These are phyloP conservation scores for Pistacia integerrima DNA, from an alignment of 345 rosid species.

Conservation along the genomic window DNA sequence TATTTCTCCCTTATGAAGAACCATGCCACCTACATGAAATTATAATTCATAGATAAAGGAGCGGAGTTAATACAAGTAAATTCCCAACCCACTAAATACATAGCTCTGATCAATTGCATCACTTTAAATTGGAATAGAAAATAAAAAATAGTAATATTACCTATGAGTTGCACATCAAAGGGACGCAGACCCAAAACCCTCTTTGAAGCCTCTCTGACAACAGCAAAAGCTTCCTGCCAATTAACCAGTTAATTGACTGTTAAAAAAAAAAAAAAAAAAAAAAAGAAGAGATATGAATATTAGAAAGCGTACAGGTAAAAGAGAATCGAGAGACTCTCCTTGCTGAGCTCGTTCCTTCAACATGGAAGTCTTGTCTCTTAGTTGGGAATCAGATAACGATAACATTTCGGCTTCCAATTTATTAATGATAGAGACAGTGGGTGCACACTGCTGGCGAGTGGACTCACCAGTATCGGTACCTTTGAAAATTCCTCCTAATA, in stretches of 20 bases:
- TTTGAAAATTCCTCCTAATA: constrained; percentile 82
- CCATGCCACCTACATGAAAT: constrained; percentile 79
- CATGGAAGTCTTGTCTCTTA: constrained; percentile 66
- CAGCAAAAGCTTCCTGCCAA: constrained; percentile 91
- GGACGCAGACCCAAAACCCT: constrained; percentile 92
- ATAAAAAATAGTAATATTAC: constrained; percentile 31
- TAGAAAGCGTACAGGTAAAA: constrained; percentile 64
- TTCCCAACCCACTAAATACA: too few species aligned
- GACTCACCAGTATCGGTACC: constrained; percentile 87
- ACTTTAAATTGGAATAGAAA: not conserved
- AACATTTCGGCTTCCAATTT: constrained; percentile 63
- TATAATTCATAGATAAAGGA: too few species aligned
- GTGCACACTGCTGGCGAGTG: constrained; percentile 74
- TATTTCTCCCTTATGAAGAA: constrained; percentile 96
- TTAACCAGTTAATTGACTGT: not conserved
- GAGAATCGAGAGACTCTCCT: constrained; percentile 87
- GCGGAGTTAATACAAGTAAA: not conserved
- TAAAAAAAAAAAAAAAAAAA: not conserved
- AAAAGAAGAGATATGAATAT: not conserved
- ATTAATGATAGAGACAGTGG: constrained; percentile 54
- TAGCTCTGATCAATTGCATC: not conserved
- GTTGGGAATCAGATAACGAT: constrained; percentile 59
- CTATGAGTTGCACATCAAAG: constrained; percentile 91
- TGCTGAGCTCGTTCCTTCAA: constrained; percentile 68
- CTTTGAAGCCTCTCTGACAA: constrained; percentile 88